A percentile compares a stretch with the other conserved stretches of the same genome.
Evolutionary conservation across 164 flowering plant species (phyloP).

Genomic region (Kingdonia uniflora): DNA sequence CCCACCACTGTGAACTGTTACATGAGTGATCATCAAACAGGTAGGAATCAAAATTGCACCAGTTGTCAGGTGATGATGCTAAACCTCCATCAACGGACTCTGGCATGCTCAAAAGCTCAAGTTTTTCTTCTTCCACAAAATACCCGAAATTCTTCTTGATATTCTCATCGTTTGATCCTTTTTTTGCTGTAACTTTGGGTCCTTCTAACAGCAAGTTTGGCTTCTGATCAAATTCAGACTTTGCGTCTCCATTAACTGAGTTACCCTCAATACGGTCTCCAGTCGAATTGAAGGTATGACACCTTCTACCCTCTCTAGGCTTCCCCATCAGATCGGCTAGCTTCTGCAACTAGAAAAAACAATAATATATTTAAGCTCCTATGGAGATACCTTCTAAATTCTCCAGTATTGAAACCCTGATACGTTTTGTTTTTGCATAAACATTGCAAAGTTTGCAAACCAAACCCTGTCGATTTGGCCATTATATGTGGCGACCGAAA

Average conservation of each 20-base stretch:
- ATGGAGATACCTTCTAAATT: no score
- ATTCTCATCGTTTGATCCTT: constrained; percentile 16
- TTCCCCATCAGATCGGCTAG: constrained; percentile 24
- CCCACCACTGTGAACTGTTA: constrained; percentile 42
- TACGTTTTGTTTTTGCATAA: no score
- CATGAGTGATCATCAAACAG: constrained; percentile 27
- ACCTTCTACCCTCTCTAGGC: constrained; percentile 8
- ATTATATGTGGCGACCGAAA: no score
- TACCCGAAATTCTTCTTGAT: constrained; percentile 10
- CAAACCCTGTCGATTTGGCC: no score
- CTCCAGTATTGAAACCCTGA: no score
- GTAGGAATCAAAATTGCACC: constrained; percentile 24
- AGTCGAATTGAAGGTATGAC: constrained; percentile 2
- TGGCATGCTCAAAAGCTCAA: constrained; percentile 6
- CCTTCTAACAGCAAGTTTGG: constrained; percentile 10
- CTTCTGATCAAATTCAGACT: constrained; percentile 13
- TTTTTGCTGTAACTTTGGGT: no score
- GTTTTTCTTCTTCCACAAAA: constrained; percentile 10
- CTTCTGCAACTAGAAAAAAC: constrained; percentile 25
- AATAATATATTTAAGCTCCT: no score
- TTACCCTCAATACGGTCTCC: constrained; percentile 13
- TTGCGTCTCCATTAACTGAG: constrained; percentile 13
- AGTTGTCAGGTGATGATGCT: constrained; percentile 23
- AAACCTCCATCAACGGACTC: constrained; percentile 18
- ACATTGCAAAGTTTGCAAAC: no score